Conservation (phyloP, 768 basidiomycete genomes). For the Tubosaeta sp. region DNA sequence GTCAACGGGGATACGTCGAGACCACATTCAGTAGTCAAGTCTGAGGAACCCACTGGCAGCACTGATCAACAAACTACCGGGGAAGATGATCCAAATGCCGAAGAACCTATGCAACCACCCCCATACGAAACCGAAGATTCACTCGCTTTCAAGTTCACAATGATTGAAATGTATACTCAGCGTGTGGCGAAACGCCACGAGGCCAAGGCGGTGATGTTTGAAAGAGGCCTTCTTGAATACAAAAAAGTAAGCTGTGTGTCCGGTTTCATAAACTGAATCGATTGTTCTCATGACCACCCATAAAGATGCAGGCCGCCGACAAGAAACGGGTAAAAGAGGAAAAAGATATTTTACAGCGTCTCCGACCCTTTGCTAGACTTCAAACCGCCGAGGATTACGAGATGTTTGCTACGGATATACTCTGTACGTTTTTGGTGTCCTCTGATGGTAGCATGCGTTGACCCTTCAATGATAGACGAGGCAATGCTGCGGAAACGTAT, state of each 20-base stretch:
- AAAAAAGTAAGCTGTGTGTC: constrained; percentile 73
- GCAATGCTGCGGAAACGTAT: constrained; percentile 83
- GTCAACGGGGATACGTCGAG: constrained; percentile 35
- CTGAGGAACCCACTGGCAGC: constrained; percentile 42
- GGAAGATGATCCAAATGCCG: constrained; percentile 56
- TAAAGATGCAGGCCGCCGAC: constrained; percentile 84
- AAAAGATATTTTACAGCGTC: constrained; percentile 81
- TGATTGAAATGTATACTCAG: constrained; percentile 89
- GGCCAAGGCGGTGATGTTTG: constrained; percentile 85
- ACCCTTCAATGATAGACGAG: constrained; percentile 60
- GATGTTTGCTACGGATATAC: constrained; percentile 77
- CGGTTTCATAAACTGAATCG: no score
- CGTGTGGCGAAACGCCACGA: constrained; percentile 82
- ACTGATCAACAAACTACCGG: constrained; percentile 32
- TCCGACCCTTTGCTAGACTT: constrained; percentile 86
- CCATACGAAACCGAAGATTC: constrained; percentile 84
- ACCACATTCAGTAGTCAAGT: constrained; percentile 29
- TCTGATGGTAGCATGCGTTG: background rate
- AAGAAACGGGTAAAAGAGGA: constrained; percentile 91
- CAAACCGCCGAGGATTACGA: constrained; percentile 94
- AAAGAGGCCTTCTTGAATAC: constrained; percentile 86
- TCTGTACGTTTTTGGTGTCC: constrained; percentile 56
- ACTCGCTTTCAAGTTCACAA: constrained; percentile 78
- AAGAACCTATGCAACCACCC: constrained; percentile 66
- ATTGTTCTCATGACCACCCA: constrained; percentile 5